Conservation (phyloP, 345 rosid genomes). For the Acer negundo region DNA sequence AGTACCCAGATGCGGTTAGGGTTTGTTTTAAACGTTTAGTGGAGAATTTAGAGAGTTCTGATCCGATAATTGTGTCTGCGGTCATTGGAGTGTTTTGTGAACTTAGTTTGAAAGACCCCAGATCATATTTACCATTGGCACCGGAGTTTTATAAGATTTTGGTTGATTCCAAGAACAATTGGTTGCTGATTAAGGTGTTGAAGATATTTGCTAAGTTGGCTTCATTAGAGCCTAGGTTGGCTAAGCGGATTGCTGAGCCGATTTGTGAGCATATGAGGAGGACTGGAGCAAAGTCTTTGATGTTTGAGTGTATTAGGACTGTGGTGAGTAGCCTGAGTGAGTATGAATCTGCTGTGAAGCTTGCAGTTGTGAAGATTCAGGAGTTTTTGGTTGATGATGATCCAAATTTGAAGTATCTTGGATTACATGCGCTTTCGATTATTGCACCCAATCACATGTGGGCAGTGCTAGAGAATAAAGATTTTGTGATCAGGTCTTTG, state of each 20-base stretch:
- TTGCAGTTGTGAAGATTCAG: slow-evolving; percentile 58
- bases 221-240: slow-evolving; percentile 80
- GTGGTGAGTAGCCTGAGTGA: slow-evolving; percentile 78
- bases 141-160: slow-evolving; percentile 82
- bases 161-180: slow-evolving; percentile 86
- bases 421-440: slow-evolving; percentile 73
- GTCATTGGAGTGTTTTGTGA: slow-evolving; percentile 86
- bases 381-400: slow-evolving; percentile 87
- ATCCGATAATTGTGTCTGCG: slow-evolving; percentile 60
- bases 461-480: slow-evolving; percentile 90
- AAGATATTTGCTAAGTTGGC: slow-evolving; percentile 81
- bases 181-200: slow-evolving; percentile 89
- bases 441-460: slow-evolving; percentile 71
- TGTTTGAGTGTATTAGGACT: slow-evolving; percentile 88
- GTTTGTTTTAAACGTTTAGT: slow-evolving; percentile 90
- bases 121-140: slow-evolving; percentile 79
- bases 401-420: slow-evolving; percentile 91
- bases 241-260: slow-evolving; percentile 77
- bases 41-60: slow-evolving; percentile 82
- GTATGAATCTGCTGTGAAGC: slow-evolving; percentile 83
- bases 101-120: slow-evolving; percentile 69
- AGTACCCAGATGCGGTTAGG: slow-evolving; percentile 84
- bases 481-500: slow-evolving; percentile 78
- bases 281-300: slow-evolving; percentile 77
- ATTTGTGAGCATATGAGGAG: slow-evolving; percentile 86